Percentiles rank a stretch among this genome's conserved stretches.
Conservation (phyloP, 768 basidiomycete genomes). For the Sporobolomyces roseus region DNA sequence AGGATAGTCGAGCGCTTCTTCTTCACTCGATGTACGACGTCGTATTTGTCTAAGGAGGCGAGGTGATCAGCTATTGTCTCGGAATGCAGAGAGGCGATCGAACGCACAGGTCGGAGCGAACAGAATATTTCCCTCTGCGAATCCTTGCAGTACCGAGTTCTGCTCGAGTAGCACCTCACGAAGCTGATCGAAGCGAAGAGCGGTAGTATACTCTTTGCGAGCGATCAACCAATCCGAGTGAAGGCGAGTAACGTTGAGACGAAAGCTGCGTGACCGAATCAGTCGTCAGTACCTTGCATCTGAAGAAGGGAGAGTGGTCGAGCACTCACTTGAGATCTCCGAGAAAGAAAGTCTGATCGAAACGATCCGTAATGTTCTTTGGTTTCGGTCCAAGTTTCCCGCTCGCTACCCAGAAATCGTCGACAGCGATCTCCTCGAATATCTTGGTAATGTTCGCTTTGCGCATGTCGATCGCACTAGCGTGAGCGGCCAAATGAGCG, state of each 20-base stretch:
- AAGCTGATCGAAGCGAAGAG: constrained; percentile 85
- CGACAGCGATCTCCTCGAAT: constrained; percentile 76
- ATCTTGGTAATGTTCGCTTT: constrained; percentile 83
- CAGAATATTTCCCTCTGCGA: constrained; percentile 70
- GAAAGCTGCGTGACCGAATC: constrained; percentile 62
- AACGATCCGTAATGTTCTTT: constrained; percentile 75
- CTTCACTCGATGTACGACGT: constrained; percentile 64
- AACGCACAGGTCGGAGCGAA: constrained; percentile 79
- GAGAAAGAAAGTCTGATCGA: constrained; percentile 81
- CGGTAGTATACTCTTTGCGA: constrained; percentile 75
- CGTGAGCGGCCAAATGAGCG: constrained; percentile 72
- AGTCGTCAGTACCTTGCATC: background rate
- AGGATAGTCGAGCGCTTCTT: constrained; percentile 43
- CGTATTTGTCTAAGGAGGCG: constrained; percentile 60
- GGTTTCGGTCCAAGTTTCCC: constrained; percentile 16
- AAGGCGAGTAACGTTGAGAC: constrained; percentile 77
- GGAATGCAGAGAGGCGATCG: background rate
- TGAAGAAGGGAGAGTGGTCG: background rate
- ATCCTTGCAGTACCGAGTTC: constrained; percentile 65
- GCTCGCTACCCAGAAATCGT: constrained; percentile 60
- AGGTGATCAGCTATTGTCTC: background rate
- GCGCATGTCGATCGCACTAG: constrained; percentile 65
- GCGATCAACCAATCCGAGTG: constrained; percentile 94
- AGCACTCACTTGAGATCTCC: constrained; percentile 59
- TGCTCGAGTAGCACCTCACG: constrained; percentile 67